Evolutionary conservation across 768 basidiomycete genomes (phyloP).

Genomic region (Rhodotorula babjevae): DNA sequence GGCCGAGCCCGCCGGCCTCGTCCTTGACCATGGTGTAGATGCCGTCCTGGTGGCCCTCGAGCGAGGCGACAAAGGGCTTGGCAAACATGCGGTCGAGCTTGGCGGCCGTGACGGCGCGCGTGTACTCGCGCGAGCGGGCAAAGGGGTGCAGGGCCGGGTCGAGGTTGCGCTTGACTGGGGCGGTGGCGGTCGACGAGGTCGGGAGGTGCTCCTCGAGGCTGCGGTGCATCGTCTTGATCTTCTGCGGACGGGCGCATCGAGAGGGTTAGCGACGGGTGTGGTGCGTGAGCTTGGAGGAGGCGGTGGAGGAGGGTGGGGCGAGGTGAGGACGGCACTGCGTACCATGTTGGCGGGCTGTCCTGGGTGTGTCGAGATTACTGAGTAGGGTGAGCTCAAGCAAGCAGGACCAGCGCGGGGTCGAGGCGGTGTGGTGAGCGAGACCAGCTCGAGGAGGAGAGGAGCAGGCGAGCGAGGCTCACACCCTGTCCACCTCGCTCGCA

Average conservation of each 20-base stretch:
- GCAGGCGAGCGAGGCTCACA: no score
- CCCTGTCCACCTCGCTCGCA: no score
- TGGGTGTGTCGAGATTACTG: neutral
- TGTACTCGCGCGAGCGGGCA: constrained; percentile 83
- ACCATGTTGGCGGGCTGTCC: no score
- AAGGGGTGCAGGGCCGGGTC: constrained; percentile 96
- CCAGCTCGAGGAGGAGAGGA: no score
- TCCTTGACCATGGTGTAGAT: constrained; percentile 75
- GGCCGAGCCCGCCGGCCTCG: constrained; percentile 65
- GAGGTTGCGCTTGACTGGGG: constrained; percentile 83
- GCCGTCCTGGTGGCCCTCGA: constrained; percentile 91
- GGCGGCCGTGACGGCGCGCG: constrained; percentile 84
- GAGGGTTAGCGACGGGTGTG: neutral
- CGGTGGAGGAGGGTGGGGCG: neutral
- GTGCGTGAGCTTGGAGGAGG: neutral
- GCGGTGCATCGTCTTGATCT: constrained; percentile 43
- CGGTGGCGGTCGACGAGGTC: constrained; percentile 70
- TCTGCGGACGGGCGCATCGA: constrained; percentile 20
- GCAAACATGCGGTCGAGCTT: constrained; percentile 97
- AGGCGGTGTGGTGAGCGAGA: no score
- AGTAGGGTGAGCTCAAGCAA: neutral
- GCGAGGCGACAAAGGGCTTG: constrained; percentile 84
- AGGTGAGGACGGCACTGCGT: neutral
- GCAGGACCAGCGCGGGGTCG: no score
- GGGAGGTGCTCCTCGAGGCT: constrained; percentile 53